These are phyloP conservation scores for Pseudoscleropodium purum DNA, from an alignment of 225 moss, liverwort and hornwort species.

Conservation along the genomic window DNA sequence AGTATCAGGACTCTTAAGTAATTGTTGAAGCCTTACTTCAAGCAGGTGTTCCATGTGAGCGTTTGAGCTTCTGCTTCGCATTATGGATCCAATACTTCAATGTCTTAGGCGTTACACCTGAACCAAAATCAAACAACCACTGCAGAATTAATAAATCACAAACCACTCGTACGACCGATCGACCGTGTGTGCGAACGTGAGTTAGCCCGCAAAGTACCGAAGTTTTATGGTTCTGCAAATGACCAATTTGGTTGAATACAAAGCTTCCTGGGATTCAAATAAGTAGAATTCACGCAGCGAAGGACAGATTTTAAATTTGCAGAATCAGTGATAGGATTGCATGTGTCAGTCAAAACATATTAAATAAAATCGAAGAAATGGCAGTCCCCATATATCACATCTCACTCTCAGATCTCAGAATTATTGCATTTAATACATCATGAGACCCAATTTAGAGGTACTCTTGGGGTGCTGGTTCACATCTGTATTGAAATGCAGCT, in stretches of 20 bases:
- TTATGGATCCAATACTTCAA: slow-evolving; percentile 54
- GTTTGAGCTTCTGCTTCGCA: slow-evolving; percentile 46
- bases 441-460: background rate
- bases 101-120: slow-evolving; percentile 42
- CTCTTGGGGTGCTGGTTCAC: background rate
- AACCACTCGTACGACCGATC: background rate
- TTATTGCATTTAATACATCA: background rate
- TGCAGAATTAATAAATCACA: background rate
- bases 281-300: background rate
- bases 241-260: background rate
- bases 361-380: background rate
- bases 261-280: background rate
- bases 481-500: background rate
- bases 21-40: background rate
- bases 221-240: background rate
- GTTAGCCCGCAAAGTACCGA: background rate
- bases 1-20: background rate
- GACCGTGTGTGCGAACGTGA: too few relatives aligned
- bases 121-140: background rate
- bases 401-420: background rate
- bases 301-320: too few relatives aligned
- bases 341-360: background rate
- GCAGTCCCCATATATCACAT: background rate
- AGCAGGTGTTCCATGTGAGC: slow-evolving; percentile 1
- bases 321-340: background rate